These are phyloP conservation scores for Pyricularia sp. DNA, from an alignment of 2,329 filamentous ascomycete genomes.

Conservation along the genomic window DNA sequence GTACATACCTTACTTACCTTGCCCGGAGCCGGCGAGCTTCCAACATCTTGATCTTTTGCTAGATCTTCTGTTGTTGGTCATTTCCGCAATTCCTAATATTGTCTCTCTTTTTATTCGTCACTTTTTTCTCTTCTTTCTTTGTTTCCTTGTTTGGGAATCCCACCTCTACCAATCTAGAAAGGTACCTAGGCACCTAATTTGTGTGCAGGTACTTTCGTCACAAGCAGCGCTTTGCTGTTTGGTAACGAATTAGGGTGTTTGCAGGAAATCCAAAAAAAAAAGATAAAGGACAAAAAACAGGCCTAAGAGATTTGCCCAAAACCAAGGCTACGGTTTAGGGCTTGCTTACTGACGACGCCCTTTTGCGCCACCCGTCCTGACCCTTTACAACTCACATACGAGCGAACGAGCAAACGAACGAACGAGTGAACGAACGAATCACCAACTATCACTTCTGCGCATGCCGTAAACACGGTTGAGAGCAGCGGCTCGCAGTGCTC, in stretches of 20 bases:
- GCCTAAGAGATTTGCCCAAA: not conserved
- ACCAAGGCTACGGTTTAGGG: not conserved
- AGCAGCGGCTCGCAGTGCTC: not conserved
- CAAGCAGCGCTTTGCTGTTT: not conserved
- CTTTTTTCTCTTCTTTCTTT: not conserved
- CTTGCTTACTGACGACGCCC: no score
- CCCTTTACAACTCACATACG: not conserved
- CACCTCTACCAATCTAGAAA: not conserved
- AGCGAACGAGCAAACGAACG: not conserved
- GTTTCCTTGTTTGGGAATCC: not conserved
- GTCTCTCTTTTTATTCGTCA: not conserved
- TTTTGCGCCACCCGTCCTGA: constrained; percentile 11
- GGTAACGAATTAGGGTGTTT: not conserved
- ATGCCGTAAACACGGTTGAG: not conserved
- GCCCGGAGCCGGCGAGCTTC: not conserved
- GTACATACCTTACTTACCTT: not conserved
- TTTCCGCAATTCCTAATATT: not conserved
- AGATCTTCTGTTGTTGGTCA: not conserved
- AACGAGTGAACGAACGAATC: not conserved
- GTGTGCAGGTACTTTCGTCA: not conserved
- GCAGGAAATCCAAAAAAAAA: not conserved
- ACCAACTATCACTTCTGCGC: not conserved
- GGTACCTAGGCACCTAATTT: no score
- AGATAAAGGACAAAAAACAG: not conserved
- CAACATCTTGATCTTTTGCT: not conserved